Evolutionary conservation across 208 protist species (phyloP).

Genomic region (Crithidia expoeki): DNA sequence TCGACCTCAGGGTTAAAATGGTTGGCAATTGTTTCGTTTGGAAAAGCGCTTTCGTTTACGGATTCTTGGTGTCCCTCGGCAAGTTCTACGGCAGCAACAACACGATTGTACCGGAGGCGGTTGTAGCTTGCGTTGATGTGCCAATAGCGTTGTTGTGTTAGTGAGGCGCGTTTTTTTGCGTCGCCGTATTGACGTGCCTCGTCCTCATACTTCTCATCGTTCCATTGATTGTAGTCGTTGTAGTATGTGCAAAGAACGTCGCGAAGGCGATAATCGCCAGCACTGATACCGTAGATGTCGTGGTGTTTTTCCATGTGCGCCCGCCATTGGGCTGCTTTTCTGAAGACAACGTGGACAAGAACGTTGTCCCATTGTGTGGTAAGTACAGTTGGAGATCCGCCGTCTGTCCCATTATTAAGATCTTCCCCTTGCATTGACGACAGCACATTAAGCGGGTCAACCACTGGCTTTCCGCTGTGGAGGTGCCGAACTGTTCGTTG

Average conservation of each 20-base stretch:
- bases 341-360: constrained; percentile 70
- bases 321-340: constrained; percentile 60
- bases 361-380: constrained; percentile 39
- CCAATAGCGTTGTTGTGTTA: constrained; percentile 83
- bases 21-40: constrained; percentile 43
- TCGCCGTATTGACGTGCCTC: constrained; percentile 8
- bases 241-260: constrained; percentile 77
- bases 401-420: constrained; percentile 5
- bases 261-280: constrained; percentile 73
- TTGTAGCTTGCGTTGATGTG: constrained; percentile 82
- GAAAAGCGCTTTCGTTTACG: constrained; percentile 46
- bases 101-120: constrained; percentile 81
- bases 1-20: constrained; percentile 42
- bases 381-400: background rate
- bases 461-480: constrained; percentile 38
- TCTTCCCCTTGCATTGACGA: constrained; percentile 51
- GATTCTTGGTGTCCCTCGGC: constrained; percentile 48
- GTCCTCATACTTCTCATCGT: constrained; percentile 50
- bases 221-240: constrained; percentile 71
- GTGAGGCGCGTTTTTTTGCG: constrained; percentile 24
- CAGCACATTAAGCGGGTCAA: constrained; percentile 82
- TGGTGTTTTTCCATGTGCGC: constrained; percentile 68
- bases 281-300: constrained; percentile 31
- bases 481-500: constrained; percentile 40
- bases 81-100: constrained; percentile 68